Base-by-base conservation (phyloP, 2,329 filamentous ascomycete genomes). In the Aureobasidium sp. region DNA sequence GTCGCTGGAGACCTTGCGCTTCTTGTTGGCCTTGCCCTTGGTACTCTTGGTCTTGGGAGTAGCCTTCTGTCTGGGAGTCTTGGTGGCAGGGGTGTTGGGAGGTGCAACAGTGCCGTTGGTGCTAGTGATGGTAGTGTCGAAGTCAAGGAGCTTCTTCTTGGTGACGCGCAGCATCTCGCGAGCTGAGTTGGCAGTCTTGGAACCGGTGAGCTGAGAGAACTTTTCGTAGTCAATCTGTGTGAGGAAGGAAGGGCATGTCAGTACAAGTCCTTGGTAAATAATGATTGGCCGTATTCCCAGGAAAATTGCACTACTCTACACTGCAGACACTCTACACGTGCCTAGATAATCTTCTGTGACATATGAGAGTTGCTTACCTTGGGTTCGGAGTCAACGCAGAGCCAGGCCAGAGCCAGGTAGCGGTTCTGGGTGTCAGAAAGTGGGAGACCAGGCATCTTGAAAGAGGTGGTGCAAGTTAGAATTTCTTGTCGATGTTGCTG, bases 161-260 rank as follows among this genome's bases (percentile, higher is more conserved):
- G 70, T 71, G 9, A 71, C 67, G 63, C 71, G 71, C 66, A 73
- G 66, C 61, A 71, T 66, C 63, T 73, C 71, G 62, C 69, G 66
- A 43, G 71, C 71, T 34, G 67, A 70, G 53, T 61, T 50, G 48
- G 67, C 61, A 43, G 66, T 65, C 36, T 66, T 66, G 64, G 70
- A 68, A 63, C 66, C 65, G 46, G 69, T 68, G 64, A 72, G 63
- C 27, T 59, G 27, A 63, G 64, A 63, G 68, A 73, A 72, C 63
- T 71, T 71, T 32, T 66, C 66, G 64, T 69, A 73, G 67, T 73
- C 69, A 68, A 73, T 70, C 70, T 73, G 20, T 29, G 3, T 13
- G 26, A 26, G 13, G 43, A 12, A 27, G 27, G 10, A n/a, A 12
- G 13, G 12, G 20, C 5, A 10, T 41, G 60, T 44, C 5, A 46